Percentiles rank a stretch among this genome's conserved stretches.
phyloP scores from a whole-genome alignment of 1,284 basidiomycete genomes.

The Irpex sp. region DNA sequence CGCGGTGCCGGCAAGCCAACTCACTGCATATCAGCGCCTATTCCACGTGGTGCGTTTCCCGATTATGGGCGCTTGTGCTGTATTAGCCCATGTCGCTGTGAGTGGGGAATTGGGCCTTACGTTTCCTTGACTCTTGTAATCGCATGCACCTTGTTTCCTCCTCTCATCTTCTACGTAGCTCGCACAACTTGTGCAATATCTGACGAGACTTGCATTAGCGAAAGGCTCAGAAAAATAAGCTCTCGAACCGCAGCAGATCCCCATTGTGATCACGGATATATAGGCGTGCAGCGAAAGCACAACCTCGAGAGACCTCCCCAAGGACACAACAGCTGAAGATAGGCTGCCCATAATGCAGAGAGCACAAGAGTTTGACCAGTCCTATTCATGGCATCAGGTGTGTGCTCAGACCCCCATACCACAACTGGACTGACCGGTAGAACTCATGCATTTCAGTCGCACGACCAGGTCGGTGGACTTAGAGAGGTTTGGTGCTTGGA shows the following conservation, averaged over 20 bases:
- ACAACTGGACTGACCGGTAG: background rate
- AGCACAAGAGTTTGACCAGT: slow-evolving; percentile 27
- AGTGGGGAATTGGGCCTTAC: background rate
- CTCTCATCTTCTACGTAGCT: background rate
- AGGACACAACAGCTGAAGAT: background rate
- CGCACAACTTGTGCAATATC: background rate
- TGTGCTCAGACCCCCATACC: slow-evolving; percentile 13
- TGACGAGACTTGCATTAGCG: background rate
- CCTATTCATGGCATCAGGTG: slow-evolving; percentile 44
- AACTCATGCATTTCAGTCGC: slow-evolving; percentile 25
- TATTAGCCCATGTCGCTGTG: background rate
- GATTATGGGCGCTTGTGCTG: background rate
- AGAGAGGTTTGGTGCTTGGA: background rate
- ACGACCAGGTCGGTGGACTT: slow-evolving; percentile 33
- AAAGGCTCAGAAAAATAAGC: background rate
- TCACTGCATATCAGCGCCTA: background rate
- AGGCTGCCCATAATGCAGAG: slow-evolving; percentile 23
- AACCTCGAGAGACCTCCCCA: too few species aligned
- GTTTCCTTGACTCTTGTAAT: background rate
- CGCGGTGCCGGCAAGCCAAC: background rate
- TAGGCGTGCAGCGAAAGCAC: too few species aligned
- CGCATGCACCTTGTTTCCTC: background rate
- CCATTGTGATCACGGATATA: background rate
- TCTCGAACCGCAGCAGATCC: background rate
- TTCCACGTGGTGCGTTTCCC: background rate